phyloP scores from a whole-genome alignment of 345 rosid genomes.

The Eucalyptus sideroxylon region DNA sequence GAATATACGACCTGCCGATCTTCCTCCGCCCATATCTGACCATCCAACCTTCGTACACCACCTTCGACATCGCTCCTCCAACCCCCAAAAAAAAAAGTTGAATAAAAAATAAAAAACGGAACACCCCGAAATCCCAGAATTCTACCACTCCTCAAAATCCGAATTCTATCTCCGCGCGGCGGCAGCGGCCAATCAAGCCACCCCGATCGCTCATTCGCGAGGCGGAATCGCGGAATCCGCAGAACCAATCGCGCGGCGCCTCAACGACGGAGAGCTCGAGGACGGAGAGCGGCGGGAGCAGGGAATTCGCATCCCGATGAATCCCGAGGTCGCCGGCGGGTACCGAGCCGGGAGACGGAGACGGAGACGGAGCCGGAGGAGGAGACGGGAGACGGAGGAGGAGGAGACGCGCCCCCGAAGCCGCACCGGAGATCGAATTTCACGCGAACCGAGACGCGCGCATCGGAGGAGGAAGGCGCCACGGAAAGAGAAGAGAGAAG shows the following conservation, averaged over 20 bases:
- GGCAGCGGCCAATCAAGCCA: not conserved
- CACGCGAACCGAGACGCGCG: not conserved
- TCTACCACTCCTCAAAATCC: not conserved
- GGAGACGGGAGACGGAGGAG: too few relatives aligned
- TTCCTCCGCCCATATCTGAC: constrained; percentile 95
- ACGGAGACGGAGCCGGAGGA: too few relatives aligned
- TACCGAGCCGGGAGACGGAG: not conserved
- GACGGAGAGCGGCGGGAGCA: not conserved
- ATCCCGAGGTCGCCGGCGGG: not conserved
- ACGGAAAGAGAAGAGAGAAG: not conserved
- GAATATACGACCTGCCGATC: constrained; percentile 95
- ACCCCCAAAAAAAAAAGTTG: not conserved
- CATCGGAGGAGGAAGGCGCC: not conserved
- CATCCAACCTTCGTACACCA: constrained; percentile 99
- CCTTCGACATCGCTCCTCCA: constrained; percentile 32
- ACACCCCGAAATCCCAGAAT: not conserved
- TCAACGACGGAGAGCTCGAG: not conserved
- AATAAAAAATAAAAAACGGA: too few relatives aligned
- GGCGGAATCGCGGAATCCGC: not conserved
- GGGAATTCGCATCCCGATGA: not conserved
- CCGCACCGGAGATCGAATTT: not conserved
- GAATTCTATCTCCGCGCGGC: not conserved
- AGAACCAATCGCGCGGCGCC: not conserved
- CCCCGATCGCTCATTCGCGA: not conserved
- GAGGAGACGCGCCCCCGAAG: not conserved